phyloP scores from a whole-genome alignment of 2,329 filamentous ascomycete species.

The Hypoxylon sp. region DNA sequence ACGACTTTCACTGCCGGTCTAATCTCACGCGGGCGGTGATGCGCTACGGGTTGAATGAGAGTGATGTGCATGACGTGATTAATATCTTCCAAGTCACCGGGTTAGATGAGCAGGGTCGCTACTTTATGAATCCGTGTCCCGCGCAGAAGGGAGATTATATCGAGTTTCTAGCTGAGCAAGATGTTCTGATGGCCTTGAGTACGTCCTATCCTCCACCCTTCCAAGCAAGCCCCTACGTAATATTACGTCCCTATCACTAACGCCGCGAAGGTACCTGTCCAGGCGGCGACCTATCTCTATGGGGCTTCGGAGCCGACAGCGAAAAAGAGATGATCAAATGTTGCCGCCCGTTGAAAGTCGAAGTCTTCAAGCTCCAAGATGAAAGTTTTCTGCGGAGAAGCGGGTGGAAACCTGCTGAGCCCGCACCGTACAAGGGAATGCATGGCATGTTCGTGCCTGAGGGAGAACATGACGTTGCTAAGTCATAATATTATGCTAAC shows the following conservation, averaged over 20 bases:
- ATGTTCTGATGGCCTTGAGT: slow-evolving; percentile 75
- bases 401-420: slow-evolving; percentile 74
- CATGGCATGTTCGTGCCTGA: slow-evolving; percentile 71
- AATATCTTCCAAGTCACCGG: slow-evolving; percentile 91
- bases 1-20: slow-evolving; percentile 88
- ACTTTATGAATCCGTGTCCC: slow-evolving; percentile 80
- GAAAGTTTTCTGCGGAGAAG: slow-evolving; percentile 62
- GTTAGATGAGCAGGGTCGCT: slow-evolving; percentile 77
- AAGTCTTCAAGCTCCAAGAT: slow-evolving; percentile 77
- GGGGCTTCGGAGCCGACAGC: slow-evolving; percentile 81
- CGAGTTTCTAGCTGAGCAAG: slow-evolving; percentile 85
- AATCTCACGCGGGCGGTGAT: slow-evolving; percentile 82
- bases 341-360: slow-evolving; percentile 80
- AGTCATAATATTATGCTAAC: slow-evolving; percentile 25
- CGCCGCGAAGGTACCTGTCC: slow-evolving; percentile 74
- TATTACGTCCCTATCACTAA: slow-evolving; percentile 12
- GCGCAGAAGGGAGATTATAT: slow-evolving; percentile 71
- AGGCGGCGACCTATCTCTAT: slow-evolving; percentile 84
- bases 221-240: background rate
- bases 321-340: slow-evolving; percentile 78
- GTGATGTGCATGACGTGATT: slow-evolving; percentile 86
- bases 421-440: slow-evolving; percentile 73
- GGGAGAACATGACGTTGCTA: slow-evolving; percentile 47
- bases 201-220: slow-evolving; percentile 43
- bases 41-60: slow-evolving; percentile 77